A percentile compares a stretch with the other conserved stretches of the same genome.
Conservation (phyloP, 139 green algal species). For the Coelastrella sp. region DNA sequence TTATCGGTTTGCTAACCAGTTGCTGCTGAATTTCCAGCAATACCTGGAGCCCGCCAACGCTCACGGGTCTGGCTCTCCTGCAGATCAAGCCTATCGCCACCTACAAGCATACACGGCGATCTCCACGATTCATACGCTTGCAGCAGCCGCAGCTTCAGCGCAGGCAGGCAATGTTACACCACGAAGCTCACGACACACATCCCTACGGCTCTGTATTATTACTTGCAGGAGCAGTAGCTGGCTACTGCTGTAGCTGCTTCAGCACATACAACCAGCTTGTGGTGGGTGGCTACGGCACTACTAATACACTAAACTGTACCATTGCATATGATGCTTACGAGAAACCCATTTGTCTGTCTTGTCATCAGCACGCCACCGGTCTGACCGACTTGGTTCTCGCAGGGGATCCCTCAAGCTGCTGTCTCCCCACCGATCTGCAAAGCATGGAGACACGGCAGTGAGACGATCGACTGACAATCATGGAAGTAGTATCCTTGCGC, state of each 20-base stretch:
- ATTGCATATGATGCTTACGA: background rate
- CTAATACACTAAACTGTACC: too few relatives aligned
- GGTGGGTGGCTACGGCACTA: too few relatives aligned
- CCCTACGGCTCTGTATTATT: too few relatives aligned
- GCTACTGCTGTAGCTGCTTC: background rate
- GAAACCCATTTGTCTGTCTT: slow-evolving; percentile 27
- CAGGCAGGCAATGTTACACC: too few relatives aligned
- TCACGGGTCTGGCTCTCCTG: slow-evolving; percentile 12
- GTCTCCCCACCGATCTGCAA: slow-evolving; percentile 26
- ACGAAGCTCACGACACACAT: too few relatives aligned
- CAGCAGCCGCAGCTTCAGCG: too few relatives aligned
- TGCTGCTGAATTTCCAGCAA: too few relatives aligned
- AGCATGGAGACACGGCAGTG: background rate
- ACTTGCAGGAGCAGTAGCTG: too few relatives aligned
- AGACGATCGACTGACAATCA: background rate
- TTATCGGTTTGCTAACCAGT: background rate
- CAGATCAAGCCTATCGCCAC: slow-evolving; percentile 21
- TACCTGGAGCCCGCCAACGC: slow-evolving; percentile 31
- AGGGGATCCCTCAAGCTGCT: background rate
- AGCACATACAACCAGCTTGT: too few relatives aligned
- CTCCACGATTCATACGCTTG: too few relatives aligned
- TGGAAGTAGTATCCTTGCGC: background rate
- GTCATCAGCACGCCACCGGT: slow-evolving; percentile 24
- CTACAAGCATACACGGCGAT: background rate
- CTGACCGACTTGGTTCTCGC: background rate